These are phyloP conservation scores for Pythium dissotocum DNA, from an alignment of 352 stramenopile species.

Conservation along the genomic window DNA sequence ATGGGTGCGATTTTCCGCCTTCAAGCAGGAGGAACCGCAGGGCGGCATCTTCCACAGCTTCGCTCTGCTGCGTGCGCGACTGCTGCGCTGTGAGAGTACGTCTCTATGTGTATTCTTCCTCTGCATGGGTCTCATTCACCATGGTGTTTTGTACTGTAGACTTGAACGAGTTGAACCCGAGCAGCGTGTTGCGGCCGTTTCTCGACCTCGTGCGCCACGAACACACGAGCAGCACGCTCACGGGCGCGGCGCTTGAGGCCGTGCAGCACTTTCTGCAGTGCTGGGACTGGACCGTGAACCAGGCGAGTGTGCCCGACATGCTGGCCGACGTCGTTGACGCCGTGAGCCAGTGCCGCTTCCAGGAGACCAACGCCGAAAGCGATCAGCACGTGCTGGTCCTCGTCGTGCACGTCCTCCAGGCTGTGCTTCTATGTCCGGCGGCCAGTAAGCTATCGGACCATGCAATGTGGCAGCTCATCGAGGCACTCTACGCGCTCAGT, in stretches of 20 bases:
- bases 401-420: conserved; percentile 93
- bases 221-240: conserved; percentile 92
- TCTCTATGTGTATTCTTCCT: conserved; percentile 4
- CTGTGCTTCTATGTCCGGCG: conserved; percentile 89
- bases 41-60: conserved; percentile 65
- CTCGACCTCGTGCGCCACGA: conserved; percentile 93
- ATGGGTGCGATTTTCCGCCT: neutral
- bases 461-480: conserved; percentile 94
- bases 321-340: conserved; percentile 89
- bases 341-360: conserved; percentile 93
- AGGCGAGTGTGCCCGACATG: conserved; percentile 39
- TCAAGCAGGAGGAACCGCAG: conserved; percentile 45
- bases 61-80: conserved; percentile 50
- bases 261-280: conserved; percentile 95
- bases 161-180: conserved; percentile 57
- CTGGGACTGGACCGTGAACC: conserved; percentile 59
- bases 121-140: neutral
- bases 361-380: conserved; percentile 90
- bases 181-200: conserved; percentile 90
- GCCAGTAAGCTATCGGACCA: conserved; percentile 86
- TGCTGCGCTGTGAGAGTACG: conserved; percentile 62
- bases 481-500: conserved; percentile 95
- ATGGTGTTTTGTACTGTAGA: conserved; percentile 29
- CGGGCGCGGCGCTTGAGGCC: conserved; percentile 90
- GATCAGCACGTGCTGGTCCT: conserved; percentile 92